Base-by-base conservation (phyloP, 805 yeast genomes). In the Priceomyces fermenticarens region DNA sequence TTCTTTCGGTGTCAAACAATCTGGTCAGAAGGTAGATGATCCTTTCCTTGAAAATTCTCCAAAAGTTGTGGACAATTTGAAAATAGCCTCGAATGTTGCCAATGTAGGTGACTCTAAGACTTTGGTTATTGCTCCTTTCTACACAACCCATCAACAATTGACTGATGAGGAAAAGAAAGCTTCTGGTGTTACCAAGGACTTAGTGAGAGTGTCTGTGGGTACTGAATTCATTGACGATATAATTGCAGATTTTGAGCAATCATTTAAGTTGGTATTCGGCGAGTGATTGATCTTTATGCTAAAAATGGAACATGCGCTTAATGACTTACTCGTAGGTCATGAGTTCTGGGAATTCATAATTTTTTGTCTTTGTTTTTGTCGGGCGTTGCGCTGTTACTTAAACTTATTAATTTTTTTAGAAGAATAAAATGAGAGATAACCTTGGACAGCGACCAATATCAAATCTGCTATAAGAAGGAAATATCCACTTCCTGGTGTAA, bases 81-180 rank as follows among this genome's bases (percentile, higher is more conserved):
- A 88, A 65, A 67, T 93, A 43, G 95, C 96, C 42, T 84, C 96
- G 26, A 87, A 89, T 71, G 80, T 93, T 60, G 98, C 99, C 37
- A 91, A 91, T 57, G 97, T 91, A 44, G 99, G 99, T 60, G 99
- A 91, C 59, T 83, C 91, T 38, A 93, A 91, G 73, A 88, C 98
- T 34, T 77, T 91, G 60, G 95, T 91, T 43, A 91, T 91, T 64
- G 90, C 97, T 40, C 99, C 99, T 50, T 90, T 84, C 76, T 88
- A 78, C 67, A 93, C 98, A 31, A 91, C 98, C 17, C 99, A 91
- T 67, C 90, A 88, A 63, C 98, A 93, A 72, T 77, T 91, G 58
- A 65, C 72, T 32, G 88, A 86, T 35, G 85, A 81, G 49, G 97
- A 88, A 72, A 88, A 87, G 69, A 42, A 67, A 32, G 80, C 84